Base-by-base conservation (phyloP, 148 eudicot species). In the Chenopodium quinoa region DNA sequence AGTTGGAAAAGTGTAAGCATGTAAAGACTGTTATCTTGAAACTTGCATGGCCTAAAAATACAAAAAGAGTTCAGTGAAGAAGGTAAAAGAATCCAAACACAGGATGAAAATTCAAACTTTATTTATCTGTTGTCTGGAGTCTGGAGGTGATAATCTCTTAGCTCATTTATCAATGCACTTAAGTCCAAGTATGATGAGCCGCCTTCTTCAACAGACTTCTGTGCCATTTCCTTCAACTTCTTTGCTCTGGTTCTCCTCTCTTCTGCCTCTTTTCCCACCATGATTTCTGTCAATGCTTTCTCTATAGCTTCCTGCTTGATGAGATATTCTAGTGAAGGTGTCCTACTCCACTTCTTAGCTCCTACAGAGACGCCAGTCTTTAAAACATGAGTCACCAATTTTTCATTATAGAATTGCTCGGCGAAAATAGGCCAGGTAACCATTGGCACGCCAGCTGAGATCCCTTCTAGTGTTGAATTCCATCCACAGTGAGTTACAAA, bases 401-500 rank as follows among this genome's bases (percentile, higher is more conserved):
- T 87, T 78, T 87, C 85, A 7, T 79, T 82, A 4, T 75, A 79
- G 71, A 87, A 87, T 29, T 87, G 89, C 71, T 87, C 87, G 0
- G 83, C 85, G 16, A 84, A 87, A 23, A 81, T 4, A n/a, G 86
- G 89, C 86, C 87, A 87, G 9, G 89, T 84, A 20, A 82, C 79
- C 89, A 84, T 81, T 8, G 87, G 82, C 74, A 84, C 79, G 7
- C 89, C 89, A n/a, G 83, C 80, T 6, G 85, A 40, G 31, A 87
- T 75, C 20, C 73, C 87, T 75, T 84, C 89, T 7, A 84, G n/a
- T 16, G 80, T 84, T 34, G 89, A 87, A 70, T 84, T 87, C 87
- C 87, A 87, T 7, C 87, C 89, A 65, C 89, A 87, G 7, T 86
- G 89, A 22, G 89, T 87, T 76, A 84, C 72, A 68, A 84, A 84